Percentiles rank a stretch among this genome's conserved stretches.
Evolutionary conservation across 2,329 filamentous ascomycete genomes (phyloP).

Genomic region (Botryotinia convoluta): DNA sequence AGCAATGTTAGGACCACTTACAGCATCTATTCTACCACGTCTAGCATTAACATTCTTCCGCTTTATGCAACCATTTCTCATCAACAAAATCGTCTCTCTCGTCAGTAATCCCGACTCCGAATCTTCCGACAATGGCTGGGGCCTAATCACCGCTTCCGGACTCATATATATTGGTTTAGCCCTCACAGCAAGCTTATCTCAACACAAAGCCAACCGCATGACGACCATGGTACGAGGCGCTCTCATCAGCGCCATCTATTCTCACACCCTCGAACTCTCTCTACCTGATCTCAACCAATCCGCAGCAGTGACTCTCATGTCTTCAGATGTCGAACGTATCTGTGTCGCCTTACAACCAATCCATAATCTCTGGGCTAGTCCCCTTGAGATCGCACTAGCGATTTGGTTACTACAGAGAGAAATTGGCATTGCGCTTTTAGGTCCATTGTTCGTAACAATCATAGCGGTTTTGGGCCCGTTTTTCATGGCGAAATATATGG

Average conservation of each 20-base stretch:
- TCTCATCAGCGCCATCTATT: not conserved
- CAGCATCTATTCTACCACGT: constrained; percentile 24
- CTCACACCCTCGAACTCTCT: not conserved
- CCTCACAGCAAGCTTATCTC: constrained; percentile 22
- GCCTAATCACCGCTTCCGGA: constrained; percentile 27
- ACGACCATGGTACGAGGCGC: constrained; percentile 17
- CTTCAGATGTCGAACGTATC: constrained; percentile 39
- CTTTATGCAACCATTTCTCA: constrained; percentile 30
- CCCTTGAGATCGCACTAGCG: constrained; percentile 41
- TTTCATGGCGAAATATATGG: not conserved
- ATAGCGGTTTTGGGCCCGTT: not conserved
- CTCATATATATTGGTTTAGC: constrained; percentile 30
- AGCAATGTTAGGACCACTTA: constrained; percentile 23
- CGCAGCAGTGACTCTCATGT: constrained; percentile 46
- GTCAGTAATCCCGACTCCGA: constrained; percentile 16
- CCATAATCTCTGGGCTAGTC: constrained; percentile 43
- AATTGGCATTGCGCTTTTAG: constrained; percentile 28
- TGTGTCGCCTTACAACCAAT: constrained; percentile 28
- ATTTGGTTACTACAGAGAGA: constrained; percentile 41
- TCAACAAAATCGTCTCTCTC: constrained; percentile 23
- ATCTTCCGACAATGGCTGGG: constrained; percentile 24
- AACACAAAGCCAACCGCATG: constrained; percentile 31
- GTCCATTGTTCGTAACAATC: not conserved
- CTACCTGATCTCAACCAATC: constrained; percentile 20
- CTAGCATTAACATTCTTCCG: constrained; percentile 25